Evolutionary conservation across 805 yeast species (phyloP), one percentile per base, ranked within the genome.

Genomic region (Candida coleopterorum): DNA sequence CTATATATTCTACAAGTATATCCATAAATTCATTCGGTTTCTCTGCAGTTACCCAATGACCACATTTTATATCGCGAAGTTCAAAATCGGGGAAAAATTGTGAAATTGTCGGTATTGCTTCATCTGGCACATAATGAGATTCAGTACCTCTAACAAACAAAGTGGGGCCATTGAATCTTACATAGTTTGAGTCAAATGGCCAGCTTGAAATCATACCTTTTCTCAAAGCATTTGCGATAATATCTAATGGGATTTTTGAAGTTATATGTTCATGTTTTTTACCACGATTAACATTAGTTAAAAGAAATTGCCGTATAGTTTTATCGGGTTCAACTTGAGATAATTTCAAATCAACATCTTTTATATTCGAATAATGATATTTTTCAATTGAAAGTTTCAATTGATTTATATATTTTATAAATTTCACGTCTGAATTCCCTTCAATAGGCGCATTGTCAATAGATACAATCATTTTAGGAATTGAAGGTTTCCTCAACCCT

Each of bases 31-130:
- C 94, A 6, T 64, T 48, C 1, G 97, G 96, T 46, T 82, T 81
- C 52, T 90, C 97, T 27, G 86, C 77, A 45, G 86, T 86, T 11
- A 89, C 75, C 96, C 97, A 90, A 58, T 90, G 98, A 2, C 96
- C 96, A 0, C 89, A 76, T 14, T 85, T 81, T 17, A 93, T 64
- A 50, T 84, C 95, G 30, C 74, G 67, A 10, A 85, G 60, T 42
- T 77, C 84, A 51, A 87, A 87, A 18, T 68, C 64, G 0, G 97
- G 97, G 61, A 87, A 90, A 51, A 75, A 85, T 38, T 64, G 60
- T 1, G 89, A 94, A 34, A 87, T 81, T 14, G 74, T 75, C 0
- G 84, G 80, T 16, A 88, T 55, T 18, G 74, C 75, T 42, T 88
- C 96, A 55, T 89, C 97, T 0, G 94, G 81, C 14, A 90, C 80